phyloP scores from a whole-genome alignment of 139 green algal species.

The Chlorella sp. region DNA sequence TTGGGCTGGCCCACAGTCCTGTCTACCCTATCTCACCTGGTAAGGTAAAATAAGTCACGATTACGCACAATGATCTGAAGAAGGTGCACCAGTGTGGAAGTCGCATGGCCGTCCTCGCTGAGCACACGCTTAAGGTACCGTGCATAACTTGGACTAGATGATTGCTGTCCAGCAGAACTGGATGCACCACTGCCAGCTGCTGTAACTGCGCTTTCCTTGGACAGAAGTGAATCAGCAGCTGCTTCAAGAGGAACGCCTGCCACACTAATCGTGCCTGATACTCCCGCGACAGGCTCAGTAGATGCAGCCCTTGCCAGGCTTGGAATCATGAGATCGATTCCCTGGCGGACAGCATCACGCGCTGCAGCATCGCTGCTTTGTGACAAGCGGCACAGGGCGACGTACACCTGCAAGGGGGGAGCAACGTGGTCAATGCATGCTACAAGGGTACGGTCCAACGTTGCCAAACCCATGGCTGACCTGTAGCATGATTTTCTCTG shows the following conservation, averaged over 20 bases:
- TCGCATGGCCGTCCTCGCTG: conserved; percentile 81
- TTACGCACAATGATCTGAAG: conserved; percentile 95
- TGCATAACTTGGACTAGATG: conserved; percentile 78
- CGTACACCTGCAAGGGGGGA: conserved; percentile 75
- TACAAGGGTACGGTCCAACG: no score
- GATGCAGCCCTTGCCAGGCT: conserved; percentile 56
- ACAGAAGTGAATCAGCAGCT: no score
- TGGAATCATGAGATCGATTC: conserved; percentile 92
- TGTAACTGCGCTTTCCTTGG: no score
- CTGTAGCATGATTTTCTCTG: conserved; percentile 92
- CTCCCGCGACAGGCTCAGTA: not conserved
- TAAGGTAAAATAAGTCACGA: conserved; percentile 85
- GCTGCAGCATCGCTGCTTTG: conserved; percentile 74
- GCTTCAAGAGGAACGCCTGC: no score
- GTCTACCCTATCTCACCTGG: conserved; percentile 12
- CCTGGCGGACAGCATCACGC: conserved; percentile 74
- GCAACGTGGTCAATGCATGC: no score
- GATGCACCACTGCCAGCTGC: not conserved
- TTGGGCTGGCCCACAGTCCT: no score
- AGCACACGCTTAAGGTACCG: conserved; percentile 86
- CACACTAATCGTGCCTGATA: no score
- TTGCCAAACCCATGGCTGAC: no score
- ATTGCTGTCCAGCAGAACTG: no score
- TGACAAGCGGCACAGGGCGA: conserved; percentile 83
- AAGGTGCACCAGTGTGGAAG: conserved; percentile 83